These are phyloP conservation scores for Aspergillus ostianus DNA, from an alignment of 495 filamentous ascomycete genomes.

Conservation along the genomic window DNA sequence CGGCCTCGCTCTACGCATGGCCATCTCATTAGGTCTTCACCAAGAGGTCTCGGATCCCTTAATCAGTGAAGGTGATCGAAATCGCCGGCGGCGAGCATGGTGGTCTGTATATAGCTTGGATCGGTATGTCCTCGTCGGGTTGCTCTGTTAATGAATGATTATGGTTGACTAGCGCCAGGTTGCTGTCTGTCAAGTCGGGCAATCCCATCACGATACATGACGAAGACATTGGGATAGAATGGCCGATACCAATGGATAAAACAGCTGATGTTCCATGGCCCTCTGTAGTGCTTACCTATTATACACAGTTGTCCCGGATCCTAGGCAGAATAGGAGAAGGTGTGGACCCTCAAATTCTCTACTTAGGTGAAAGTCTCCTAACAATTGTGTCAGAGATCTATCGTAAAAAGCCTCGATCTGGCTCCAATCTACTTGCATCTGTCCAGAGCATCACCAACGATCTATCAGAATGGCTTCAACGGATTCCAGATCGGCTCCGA, in stretches of 20 bases:
- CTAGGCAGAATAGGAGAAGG: conserved; percentile 43
- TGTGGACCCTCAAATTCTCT: conserved; percentile 1
- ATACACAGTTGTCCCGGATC: conserved; percentile 46
- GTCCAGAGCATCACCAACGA: conserved; percentile 46
- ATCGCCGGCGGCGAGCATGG: conserved; percentile 49
- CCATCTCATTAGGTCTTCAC: conserved; percentile 51
- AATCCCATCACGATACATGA: conserved; percentile 51
- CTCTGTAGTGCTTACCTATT: conserved; percentile 45
- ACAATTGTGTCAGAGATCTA: conserved; percentile 35
- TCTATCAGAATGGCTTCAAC: conserved; percentile 40
- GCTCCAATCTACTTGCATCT: conserved; percentile 41
- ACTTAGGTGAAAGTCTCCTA: not conserved
- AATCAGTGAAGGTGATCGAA: conserved; percentile 35
- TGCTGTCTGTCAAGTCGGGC: conserved; percentile 49
- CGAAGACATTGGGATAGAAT: conserved; percentile 46
- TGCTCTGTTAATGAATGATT: no score
- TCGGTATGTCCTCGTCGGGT: conserved; percentile 13
- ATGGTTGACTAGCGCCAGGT: conserved; percentile 12
- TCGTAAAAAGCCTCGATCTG: conserved; percentile 42
- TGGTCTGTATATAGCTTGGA: conserved; percentile 55
- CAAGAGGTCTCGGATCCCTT: conserved; percentile 40
- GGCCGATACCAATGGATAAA: conserved; percentile 32
- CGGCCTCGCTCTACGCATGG: conserved; percentile 51
- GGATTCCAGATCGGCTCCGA: conserved; percentile 41
- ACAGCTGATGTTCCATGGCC: conserved; percentile 38